Evolutionary conservation across 2,329 filamentous ascomycete genomes (phyloP), one percentile per base, ranked within the genome.

Genomic region (Ascochyta rabiei): DNA sequence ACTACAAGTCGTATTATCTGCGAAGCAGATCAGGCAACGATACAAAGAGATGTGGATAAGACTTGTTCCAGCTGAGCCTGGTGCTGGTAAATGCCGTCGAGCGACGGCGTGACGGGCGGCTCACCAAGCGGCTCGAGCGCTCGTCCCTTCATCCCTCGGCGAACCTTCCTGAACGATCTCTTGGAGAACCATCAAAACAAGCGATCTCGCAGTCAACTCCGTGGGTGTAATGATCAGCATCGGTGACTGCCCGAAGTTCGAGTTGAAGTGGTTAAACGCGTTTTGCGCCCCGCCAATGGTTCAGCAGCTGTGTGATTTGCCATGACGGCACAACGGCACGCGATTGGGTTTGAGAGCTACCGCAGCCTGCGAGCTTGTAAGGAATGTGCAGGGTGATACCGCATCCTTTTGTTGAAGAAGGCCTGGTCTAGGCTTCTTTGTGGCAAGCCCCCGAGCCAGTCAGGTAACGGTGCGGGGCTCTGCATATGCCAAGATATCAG

Each of bases 151-250:
- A 18, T n/a, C 19, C 40, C 31, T 30, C 28, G 28, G 28, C 12
- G 12, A 34, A 34, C 31, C n/a, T 34, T 38, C 35, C 35, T 10
- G 15, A 38, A 38, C n/a, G 16, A 9, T 38, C 24, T 21, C 21
- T n/a, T 19, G 3, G 13, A 21, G 6, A 3, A 37, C 16, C 19
- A 33, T 23, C 37, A 43, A 31, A 42, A 37, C 50, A 47, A 9
- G 28, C 9, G 15, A 53, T 53, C 16, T 12, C 44, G 44, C 50
- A 33, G 39, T 16, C 39, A 33, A n/a, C 38, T 48, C 39, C 39
- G 39, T 4, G 23, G 18, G 13, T 21, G 13, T 28, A 34, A 15
- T 38, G 43, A 53, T 53, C 38, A 39, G 44, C 50, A 10, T 9
- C 18, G 18, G 30, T 13, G 34, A 23, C 13, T 16, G 1, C 6